Evolutionary conservation across 805 yeast species (phyloP).

Genomic region (Cyberlindnera bimundalis): DNA sequence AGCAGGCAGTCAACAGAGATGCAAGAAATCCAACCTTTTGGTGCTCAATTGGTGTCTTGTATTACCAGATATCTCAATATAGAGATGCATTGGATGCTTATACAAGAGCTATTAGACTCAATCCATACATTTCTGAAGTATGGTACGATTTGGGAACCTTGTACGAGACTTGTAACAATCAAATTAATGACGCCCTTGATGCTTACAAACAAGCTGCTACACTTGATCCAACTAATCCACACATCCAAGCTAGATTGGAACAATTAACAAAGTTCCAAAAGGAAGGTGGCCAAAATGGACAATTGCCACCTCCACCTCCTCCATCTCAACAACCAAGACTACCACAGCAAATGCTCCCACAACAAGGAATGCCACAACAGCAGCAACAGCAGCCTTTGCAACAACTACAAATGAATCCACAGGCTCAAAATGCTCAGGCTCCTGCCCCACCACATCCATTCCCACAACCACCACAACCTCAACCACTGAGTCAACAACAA

Average conservation of each 20-base stretch:
- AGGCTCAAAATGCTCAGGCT: slow-evolving; percentile 31
- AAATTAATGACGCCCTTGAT: slow-evolving; percentile 89
- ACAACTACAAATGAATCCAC: slow-evolving; percentile 22
- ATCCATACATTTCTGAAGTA: slow-evolving; percentile 94
- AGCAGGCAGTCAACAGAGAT: slow-evolving; percentile 96
- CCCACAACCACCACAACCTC: slow-evolving; percentile 11
- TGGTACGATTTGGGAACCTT: slow-evolving; percentile 98
- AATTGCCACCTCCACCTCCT: slow-evolving; percentile 66
- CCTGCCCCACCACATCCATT: slow-evolving; percentile 10
- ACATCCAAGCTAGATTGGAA: slow-evolving; percentile 88
- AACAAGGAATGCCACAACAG: slow-evolving; percentile 17
- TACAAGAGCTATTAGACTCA: slow-evolving; percentile 91
- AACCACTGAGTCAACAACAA: slow-evolving; percentile 24
- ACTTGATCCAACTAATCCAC: slow-evolving; percentile 90
- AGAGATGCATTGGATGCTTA: slow-evolving; percentile 97
- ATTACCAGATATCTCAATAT: slow-evolving; percentile 94
- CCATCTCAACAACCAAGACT: slow-evolving; percentile 49
- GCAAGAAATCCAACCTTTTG: slow-evolving; percentile 97
- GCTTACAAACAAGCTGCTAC: slow-evolving; percentile 97
- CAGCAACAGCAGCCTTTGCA: slow-evolving; percentile 24
- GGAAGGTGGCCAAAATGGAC: slow-evolving; percentile 54
- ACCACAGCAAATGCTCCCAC: slow-evolving; percentile 62
- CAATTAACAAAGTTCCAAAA: slow-evolving; percentile 73
- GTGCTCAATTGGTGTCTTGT: slow-evolving; percentile 94
- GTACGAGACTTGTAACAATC: slow-evolving; percentile 96